Conservation (phyloP, 257 asterid species). For the Plectranthus barbatus region DNA sequence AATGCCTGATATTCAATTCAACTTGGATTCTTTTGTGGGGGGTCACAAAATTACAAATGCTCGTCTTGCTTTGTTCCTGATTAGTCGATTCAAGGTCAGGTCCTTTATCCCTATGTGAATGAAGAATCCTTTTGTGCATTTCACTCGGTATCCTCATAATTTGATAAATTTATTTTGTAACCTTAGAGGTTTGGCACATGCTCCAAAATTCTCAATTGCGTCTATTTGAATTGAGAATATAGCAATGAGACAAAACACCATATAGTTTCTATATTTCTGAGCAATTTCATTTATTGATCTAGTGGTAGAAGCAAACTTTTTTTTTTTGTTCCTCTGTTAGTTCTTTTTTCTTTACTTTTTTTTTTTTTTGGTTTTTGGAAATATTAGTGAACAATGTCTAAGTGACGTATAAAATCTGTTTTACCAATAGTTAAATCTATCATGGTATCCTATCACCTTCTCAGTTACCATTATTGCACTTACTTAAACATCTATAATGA, state of each 20-base stretch:
- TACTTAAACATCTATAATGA: background rate
- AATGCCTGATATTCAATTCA: constrained; percentile 84
- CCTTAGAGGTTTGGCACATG: background rate
- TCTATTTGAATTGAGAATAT: background rate
- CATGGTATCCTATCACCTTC: background rate
- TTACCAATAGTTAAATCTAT: too few species aligned
- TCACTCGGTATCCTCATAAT: background rate
- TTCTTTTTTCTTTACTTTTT: background rate
- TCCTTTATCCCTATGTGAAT: constrained; percentile 1
- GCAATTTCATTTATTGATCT: background rate
- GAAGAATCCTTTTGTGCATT: background rate
- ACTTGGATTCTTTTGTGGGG: constrained; percentile 76
- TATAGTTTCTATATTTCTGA: background rate
- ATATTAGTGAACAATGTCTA: background rate
- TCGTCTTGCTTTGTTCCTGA: constrained; percentile 60
- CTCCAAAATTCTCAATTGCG: background rate
- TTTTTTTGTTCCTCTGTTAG: background rate
- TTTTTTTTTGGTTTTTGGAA: background rate
- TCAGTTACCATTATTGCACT: background rate
- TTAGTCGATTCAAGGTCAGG: constrained; percentile 77
- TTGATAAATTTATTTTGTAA: background rate
- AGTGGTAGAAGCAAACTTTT: background rate
- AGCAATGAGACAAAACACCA: background rate
- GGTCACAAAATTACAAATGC: constrained; percentile 79
- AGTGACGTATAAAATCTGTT: background rate